These are phyloP conservation scores for Eucalyptus urophylla DNA, from an alignment of 345 rosid genomes.

Conservation along the genomic window DNA sequence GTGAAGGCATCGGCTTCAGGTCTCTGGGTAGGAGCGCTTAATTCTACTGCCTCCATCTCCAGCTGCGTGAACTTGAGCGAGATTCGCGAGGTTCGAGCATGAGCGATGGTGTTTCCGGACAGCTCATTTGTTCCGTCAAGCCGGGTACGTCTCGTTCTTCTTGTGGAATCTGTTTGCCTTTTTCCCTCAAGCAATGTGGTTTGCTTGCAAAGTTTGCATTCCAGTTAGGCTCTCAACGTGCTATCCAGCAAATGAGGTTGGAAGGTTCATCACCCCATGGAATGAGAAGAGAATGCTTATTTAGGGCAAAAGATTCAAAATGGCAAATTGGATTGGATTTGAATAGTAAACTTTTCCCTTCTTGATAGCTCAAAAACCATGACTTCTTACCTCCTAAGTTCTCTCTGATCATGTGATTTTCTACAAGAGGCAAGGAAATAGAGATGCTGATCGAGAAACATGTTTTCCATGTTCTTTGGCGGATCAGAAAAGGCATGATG, in stretches of 20 bases:
- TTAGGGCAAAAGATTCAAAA: background rate
- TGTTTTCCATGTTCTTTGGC: background rate
- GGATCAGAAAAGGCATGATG: background rate
- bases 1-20: background rate
- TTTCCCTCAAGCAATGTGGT: background rate
- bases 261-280: slow-evolving; percentile 15
- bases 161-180: background rate
- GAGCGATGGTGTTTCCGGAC: slow-evolving; percentile 33
- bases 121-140: background rate
- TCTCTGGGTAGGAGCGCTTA: background rate
- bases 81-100: slow-evolving; percentile 7
- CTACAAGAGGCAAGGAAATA: background rate
- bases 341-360: background rate
- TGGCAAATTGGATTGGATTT: background rate
- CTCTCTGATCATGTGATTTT: background rate
- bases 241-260: background rate
- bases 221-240: background rate
- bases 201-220: background rate
- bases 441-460: background rate
- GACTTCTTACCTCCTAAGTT: background rate
- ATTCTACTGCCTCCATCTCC: background rate
- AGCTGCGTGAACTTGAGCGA: background rate
- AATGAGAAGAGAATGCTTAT: slow-evolving; percentile 12
- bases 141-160: background rate
- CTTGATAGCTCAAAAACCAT: background rate